Conservation (phyloP, 306 rosid genomes). For the Cajanus cajan region DNA sequence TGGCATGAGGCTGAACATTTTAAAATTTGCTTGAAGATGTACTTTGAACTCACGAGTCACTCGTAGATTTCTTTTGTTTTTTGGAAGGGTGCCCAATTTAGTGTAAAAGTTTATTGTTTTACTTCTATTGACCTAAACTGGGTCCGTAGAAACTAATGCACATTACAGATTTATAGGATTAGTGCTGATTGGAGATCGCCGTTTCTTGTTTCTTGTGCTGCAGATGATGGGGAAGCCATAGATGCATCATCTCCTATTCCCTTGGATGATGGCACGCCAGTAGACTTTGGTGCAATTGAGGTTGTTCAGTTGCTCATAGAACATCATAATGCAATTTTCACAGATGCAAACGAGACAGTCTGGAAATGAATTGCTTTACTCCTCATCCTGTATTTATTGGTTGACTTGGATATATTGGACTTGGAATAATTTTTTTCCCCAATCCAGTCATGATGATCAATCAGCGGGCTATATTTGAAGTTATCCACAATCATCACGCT, state of each 20-base stretch:
- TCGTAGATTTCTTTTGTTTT: not conserved
- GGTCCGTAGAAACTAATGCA: conserved; percentile 1
- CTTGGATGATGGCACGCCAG: conserved; percentile 78
- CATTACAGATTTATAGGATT: not conserved
- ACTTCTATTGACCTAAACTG: conserved; percentile 2
- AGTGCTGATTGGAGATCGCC: conserved; percentile 8
- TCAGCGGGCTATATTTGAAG: conserved; percentile 10
- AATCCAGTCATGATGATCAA: conserved; percentile 18
- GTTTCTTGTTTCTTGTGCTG: conserved; percentile 12
- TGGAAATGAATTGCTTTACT: conserved; percentile 61
- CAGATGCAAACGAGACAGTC: conserved; percentile 90
- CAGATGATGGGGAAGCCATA: conserved; percentile 66
- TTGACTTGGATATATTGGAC: conserved; percentile 15
- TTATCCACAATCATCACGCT: not conserved
- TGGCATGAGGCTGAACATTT: not conserved
- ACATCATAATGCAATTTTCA: conserved; percentile 90
- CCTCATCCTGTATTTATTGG: conserved; percentile 16
- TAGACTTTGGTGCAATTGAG: conserved; percentile 87
- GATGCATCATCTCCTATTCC: conserved; percentile 90
- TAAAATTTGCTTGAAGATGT: not conserved
- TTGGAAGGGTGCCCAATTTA: not conserved
- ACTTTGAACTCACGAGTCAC: not conserved
- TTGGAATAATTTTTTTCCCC: conserved; percentile 1
- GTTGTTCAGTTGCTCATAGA: conserved; percentile 93
- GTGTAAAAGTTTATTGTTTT: not conserved